Percentiles rank a stretch among this genome's conserved stretches.
Conservation (phyloP, 1,284 basidiomycete genomes). For the Malassezia nana region DNA sequence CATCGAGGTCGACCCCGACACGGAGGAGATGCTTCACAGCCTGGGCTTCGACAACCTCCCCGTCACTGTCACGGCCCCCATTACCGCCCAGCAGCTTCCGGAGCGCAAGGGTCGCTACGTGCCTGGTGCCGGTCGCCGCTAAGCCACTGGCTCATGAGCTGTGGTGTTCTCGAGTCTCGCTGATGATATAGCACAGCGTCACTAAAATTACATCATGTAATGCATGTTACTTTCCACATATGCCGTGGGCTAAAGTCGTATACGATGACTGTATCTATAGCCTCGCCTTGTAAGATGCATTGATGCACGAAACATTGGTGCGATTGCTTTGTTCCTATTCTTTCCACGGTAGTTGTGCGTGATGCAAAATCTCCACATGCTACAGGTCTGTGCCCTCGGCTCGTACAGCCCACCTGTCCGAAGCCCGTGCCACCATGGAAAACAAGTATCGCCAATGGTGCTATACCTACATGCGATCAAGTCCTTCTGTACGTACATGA, state of each 20-base stretch:
- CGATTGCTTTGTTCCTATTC: background rate
- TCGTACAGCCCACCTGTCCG: background rate
- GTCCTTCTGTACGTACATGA: constrained; percentile 1
- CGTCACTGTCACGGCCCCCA: constrained; percentile 43
- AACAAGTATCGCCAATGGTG: constrained; percentile 15
- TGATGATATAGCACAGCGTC: background rate
- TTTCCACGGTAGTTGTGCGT: background rate
- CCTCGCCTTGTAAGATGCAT: constrained; percentile 1
- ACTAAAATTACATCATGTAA: constrained; percentile 20
- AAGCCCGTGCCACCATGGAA: constrained; percentile 5
- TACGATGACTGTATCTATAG: background rate
- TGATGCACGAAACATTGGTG: background rate
- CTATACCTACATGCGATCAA: constrained; percentile 11
- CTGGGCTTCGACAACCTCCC: constrained; percentile 47
- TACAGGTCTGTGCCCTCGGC: background rate
- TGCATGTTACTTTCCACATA: constrained; percentile 11
- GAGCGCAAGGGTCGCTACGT: constrained; percentile 46
- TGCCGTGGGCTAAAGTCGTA: background rate
- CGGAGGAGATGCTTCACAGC: constrained; percentile 46
- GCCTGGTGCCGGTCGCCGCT: constrained; percentile 45
- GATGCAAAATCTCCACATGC: background rate
- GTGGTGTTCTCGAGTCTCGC: constrained; percentile 4
- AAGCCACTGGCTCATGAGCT: constrained; percentile 12
- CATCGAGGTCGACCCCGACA: constrained; percentile 49
- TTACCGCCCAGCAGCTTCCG: constrained; percentile 40